phyloP scores from a whole-genome alignment of 2,329 filamentous ascomycete genomes.

The Exutisphaerella laricina region DNA sequence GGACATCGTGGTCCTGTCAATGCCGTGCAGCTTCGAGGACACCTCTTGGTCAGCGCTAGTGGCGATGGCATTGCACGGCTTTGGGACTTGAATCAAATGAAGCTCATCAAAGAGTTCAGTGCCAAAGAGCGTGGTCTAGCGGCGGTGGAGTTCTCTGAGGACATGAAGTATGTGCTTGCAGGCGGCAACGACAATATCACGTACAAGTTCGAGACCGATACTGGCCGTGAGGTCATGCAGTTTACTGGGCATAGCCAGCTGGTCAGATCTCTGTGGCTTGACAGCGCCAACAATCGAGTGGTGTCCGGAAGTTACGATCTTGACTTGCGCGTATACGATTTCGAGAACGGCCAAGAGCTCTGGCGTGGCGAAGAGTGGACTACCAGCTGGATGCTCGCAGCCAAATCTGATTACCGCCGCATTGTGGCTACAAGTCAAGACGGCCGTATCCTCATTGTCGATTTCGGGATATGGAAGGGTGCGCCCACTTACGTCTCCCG shows the following conservation, averaged over 20 bases:
- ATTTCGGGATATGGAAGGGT: conserved; percentile 59
- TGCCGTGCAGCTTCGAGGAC: conserved; percentile 88
- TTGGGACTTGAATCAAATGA: conserved; percentile 88
- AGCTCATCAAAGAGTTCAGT: conserved; percentile 81
- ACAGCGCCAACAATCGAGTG: conserved; percentile 77
- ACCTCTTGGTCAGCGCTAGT: conserved; percentile 86
- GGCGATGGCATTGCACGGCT: conserved; percentile 91
- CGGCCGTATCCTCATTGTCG: conserved; percentile 84
- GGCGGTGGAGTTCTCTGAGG: conserved; percentile 92
- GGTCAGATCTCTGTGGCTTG: conserved; percentile 85
- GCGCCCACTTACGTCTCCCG: conserved; percentile 22
- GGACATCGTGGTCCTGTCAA: conserved; percentile 93
- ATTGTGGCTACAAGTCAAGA: conserved; percentile 95
- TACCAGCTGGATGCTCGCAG: conserved; percentile 90
- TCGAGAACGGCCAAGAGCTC: conserved; percentile 69
- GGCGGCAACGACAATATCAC: conserved; percentile 95
- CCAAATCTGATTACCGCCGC: conserved; percentile 90
- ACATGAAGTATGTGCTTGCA: conserved; percentile 86
- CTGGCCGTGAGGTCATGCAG: conserved; percentile 73
- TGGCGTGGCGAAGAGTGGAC: conserved; percentile 93
- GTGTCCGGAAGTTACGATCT: conserved; percentile 92
- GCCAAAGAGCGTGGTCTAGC: conserved; percentile 91
- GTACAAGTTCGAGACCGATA: conserved; percentile 92
- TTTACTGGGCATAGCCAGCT: conserved; percentile 79
- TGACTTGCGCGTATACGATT: conserved; percentile 91